Evolutionary conservation across 2,329 filamentous ascomycete species (phyloP).

Genomic region (Falciphora oryzae): DNA sequence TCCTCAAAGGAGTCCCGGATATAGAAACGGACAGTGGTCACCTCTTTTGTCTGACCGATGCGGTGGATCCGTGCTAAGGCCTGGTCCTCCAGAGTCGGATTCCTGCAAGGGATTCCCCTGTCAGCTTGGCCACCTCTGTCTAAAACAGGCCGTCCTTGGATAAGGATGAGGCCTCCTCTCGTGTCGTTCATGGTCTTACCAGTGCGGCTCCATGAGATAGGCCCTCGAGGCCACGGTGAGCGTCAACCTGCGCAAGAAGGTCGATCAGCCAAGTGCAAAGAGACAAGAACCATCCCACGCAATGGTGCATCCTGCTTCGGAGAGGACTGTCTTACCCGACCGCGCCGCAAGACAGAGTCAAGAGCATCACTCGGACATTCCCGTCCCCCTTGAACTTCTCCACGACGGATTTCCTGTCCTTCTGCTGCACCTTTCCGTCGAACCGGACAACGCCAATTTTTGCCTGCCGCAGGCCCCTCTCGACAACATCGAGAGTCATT

Average conservation of each 20-base stretch:
- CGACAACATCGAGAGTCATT: slow-evolving; percentile 39
- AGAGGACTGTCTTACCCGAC: slow-evolving; percentile 33
- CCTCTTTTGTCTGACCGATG: slow-evolving; percentile 21
- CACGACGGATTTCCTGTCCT: slow-evolving; percentile 34
- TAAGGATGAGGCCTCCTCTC: no score
- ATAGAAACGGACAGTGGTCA: slow-evolving; percentile 23
- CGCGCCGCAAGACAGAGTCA: slow-evolving; percentile 47
- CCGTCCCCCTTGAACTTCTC: slow-evolving; percentile 33
- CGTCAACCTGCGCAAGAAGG: slow-evolving; percentile 29
- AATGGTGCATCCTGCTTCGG: no score
- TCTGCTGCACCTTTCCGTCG: slow-evolving; percentile 40
- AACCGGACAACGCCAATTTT: slow-evolving; percentile 34
- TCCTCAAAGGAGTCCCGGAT: slow-evolving; percentile 24
- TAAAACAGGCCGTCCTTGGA: no score
- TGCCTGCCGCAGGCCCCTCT: slow-evolving; percentile 30
- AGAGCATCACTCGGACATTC: slow-evolving; percentile 34
- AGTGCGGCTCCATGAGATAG: slow-evolving; percentile 47
- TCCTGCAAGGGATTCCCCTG: slow-evolving; percentile 15
- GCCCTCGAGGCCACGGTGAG: slow-evolving; percentile 40
- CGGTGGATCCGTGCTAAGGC: slow-evolving; percentile 24
- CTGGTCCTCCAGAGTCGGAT: slow-evolving; percentile 25
- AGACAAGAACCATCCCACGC: neutral
- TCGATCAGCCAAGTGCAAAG: neutral
- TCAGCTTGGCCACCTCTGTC: neutral
- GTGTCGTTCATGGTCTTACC: slow-evolving; percentile 19